Percentiles rank a stretch among this genome's conserved stretches.
phyloP scores from a whole-genome alignment of 345 rosid species.

The Hibiscus tridactylites region DNA sequence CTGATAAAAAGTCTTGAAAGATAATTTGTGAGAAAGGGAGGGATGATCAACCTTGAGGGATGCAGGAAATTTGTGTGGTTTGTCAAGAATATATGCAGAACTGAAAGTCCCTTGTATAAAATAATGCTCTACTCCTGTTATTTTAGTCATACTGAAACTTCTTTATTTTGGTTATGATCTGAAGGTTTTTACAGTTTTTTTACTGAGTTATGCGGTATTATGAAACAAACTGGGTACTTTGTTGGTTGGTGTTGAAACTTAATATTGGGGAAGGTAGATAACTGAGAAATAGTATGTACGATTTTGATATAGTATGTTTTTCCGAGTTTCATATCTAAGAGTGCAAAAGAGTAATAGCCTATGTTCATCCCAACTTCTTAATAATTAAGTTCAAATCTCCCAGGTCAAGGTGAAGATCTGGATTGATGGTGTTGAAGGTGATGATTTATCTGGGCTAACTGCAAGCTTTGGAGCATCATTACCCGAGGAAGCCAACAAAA shows the following conservation, averaged over 20 bases:
- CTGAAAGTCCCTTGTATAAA: neutral
- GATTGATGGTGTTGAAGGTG: slow-evolving; percentile 50
- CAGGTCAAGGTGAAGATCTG: slow-evolving; percentile 84
- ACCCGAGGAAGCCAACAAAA: slow-evolving; percentile 47
- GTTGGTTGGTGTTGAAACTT: neutral
- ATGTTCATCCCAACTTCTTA: neutral
- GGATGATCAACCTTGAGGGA: neutral
- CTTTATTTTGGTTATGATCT: neutral
- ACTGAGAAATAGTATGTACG: neutral
- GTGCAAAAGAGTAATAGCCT: neutral
- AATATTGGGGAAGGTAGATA: neutral
- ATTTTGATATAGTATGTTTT: neutral
- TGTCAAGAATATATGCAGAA: neutral
- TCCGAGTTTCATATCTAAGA: neutral
- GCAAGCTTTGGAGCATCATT: slow-evolving; percentile 72
- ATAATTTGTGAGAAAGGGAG: neutral
- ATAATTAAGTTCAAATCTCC: slow-evolving; percentile 7
- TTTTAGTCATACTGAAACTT: neutral
- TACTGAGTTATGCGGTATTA: neutral
- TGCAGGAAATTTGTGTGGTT: neutral
- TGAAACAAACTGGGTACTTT: neutral
- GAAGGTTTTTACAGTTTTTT: neutral
- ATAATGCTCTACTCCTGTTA: neutral
- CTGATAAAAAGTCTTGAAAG: neutral
- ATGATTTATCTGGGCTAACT: slow-evolving; percentile 57